A percentile compares a stretch with the other conserved stretches of the same genome.
These are phyloP conservation scores for Chaetothyriales sp. DNA, from an alignment of 2,329 filamentous ascomycete genomes.

Conservation along the genomic window DNA sequence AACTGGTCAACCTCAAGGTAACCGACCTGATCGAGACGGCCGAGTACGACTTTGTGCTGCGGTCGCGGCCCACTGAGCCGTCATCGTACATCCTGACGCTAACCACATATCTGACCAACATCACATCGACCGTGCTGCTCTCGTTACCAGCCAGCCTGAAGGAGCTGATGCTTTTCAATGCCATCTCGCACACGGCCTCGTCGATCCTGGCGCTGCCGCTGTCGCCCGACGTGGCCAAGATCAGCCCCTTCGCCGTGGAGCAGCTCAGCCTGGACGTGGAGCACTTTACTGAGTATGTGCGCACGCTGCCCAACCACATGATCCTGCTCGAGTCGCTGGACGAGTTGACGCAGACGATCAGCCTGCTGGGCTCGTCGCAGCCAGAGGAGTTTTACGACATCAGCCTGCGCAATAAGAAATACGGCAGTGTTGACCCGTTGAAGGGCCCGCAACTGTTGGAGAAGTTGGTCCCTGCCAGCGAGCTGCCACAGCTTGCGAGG, in stretches of 20 bases:
- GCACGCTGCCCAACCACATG: slow-evolving; percentile 61
- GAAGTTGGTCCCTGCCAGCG: slow-evolving; percentile 39
- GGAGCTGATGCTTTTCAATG: slow-evolving; percentile 94
- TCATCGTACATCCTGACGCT: slow-evolving; percentile 93
- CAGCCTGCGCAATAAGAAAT: slow-evolving; percentile 77
- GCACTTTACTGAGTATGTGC: slow-evolving; percentile 74
- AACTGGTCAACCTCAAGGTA: slow-evolving; percentile 96
- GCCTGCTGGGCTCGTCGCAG: slow-evolving; percentile 73
- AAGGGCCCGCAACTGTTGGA: slow-evolving; percentile 82
- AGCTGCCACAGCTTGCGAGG: not conserved
- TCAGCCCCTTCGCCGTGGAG: slow-evolving; percentile 72
- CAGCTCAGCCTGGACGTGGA: slow-evolving; percentile 69
- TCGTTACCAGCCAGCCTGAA: slow-evolving; percentile 93
- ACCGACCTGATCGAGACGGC: slow-evolving; percentile 93
- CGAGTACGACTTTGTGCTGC: slow-evolving; percentile 77
- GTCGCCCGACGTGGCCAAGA: slow-evolving; percentile 62
- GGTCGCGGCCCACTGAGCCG: slow-evolving; percentile 51
- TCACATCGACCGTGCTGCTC: slow-evolving; percentile 87
- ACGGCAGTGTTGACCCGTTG: slow-evolving; percentile 77
- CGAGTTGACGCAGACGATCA: slow-evolving; percentile 83
- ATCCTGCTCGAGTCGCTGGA: slow-evolving; percentile 80
- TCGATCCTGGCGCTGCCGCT: slow-evolving; percentile 64
- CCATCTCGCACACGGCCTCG: slow-evolving; percentile 74
- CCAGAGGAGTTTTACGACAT: slow-evolving; percentile 96
- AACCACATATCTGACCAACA: slow-evolving; percentile 82